Base-by-base conservation (phyloP, 1,284 basidiomycete species). In the Pseudozyma sp. region DNA sequence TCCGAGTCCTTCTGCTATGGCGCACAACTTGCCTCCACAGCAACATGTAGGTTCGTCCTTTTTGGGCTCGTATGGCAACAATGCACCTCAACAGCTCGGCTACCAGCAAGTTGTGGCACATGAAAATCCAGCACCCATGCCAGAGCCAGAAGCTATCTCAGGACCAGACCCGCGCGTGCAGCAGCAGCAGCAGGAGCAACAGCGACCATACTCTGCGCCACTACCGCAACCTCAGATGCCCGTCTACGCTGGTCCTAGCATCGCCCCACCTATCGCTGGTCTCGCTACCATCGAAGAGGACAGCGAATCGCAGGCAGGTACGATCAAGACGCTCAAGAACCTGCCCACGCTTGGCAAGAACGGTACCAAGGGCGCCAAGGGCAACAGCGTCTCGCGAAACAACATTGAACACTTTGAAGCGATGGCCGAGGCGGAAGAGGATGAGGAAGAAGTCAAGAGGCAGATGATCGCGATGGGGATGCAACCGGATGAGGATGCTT, bases 251-350 rank as follows among this genome's bases (percentile, higher is more conserved):
- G 25, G 25, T 31, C 36, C 52, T 16, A 13, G 34, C 19, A 39
- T 51, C 13, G 48, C 64, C 10, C 45, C 59, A 19, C 44, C 62
- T 11, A 63, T 76, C 34, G 62, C 70, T 1, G 76, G 78, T 14
- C 61, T 81, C 2, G 73, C 78, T 7, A 80, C 78, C 6, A 81
- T 80, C 50, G 77, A 74, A 13, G 78, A 80, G 45, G 78, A 81
- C 38, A 42, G 62, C 45, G 79, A 81, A 53, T 81, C 78, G 14
- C 68, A 74, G 21, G 76, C 76, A n/a, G 76, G 77, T 19, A 80
- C 78, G 1, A 50, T 81, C 47, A 79, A 77, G 56, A 71, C 71
- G 6, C 48, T 78, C 49, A 44, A 49, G 13, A 69, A 66, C 38
- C 66, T 78, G 39, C 66, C 63, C 11, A 74, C 68, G n/a, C 42